Base-by-base conservation (phyloP, 805 yeast genomes). In the Wickerhamiella brachini region DNA sequence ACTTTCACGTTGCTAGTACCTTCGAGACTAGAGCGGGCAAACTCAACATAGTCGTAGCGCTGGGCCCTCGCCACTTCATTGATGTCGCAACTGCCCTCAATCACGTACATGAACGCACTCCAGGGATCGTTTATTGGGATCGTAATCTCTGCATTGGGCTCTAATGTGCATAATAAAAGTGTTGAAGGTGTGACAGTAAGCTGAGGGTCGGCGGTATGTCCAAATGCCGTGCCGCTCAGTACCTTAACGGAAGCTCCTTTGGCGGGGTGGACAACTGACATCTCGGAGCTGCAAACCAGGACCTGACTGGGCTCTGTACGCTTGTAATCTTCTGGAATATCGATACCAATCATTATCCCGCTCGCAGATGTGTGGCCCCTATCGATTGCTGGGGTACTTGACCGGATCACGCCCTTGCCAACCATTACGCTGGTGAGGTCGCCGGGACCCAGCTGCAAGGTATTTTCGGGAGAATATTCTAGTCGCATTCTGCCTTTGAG, bases 71-170 rank as follows among this genome's bases (percentile, higher is more conserved):
- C 45, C 39, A 38, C 26, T 44, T 51, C 46, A 31, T 57, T 57
- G 23, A 57, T 46, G 21, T 50, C 45, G 20, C 55, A 52, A 21
- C 48, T 48, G 39, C 68, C 68, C 12, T 56, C 56, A 24, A 62
- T 51, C 23, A 58, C 56, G 46, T 60, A 63, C 9, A 61, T 53
- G 43, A 65, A 63, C 3, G 65, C 63, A 50, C 62, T 65, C 59
- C 62, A 65, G 22, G 52, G 60, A 13, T 53, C 43, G 41, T 62
- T 62, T 17, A 57, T 56, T 4, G 54, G 51, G 8, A 54, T 37
- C 23, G 47, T 52, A 13, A 58, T 20, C 17, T 15, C 15, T 3
- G 54, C 47, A 12, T 54, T 56, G 5, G 58, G 57, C 45, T 48
- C 51, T 10, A 57, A 18, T 1, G 39, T 17, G 23, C 52, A 49